Evolutionary conservation across 2,329 filamentous ascomycete genomes (phyloP).

Genomic region (Fusarium piperis): DNA sequence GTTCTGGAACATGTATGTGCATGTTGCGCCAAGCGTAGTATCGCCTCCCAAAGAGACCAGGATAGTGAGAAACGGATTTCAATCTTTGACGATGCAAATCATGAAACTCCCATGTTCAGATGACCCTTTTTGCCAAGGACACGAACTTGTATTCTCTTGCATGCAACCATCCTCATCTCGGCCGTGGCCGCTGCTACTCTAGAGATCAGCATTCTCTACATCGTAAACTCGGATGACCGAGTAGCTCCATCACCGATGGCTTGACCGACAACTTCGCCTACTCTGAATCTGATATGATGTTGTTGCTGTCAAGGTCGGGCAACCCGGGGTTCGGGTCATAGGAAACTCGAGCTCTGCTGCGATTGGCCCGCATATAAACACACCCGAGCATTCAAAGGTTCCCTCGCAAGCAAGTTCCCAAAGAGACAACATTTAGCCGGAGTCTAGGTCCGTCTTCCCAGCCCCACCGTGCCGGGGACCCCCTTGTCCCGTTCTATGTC

Average conservation of each 20-base stretch:
- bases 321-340: conserved; percentile 3
- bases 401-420: neutral
- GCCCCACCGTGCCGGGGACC: neutral
- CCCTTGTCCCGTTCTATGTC: neutral
- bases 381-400: conserved; percentile 11
- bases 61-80: neutral
- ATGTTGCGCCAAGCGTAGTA: neutral
- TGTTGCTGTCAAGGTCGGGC: neutral
- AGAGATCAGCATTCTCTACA: neutral
- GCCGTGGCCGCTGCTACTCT: neutral
- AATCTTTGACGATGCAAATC: neutral
- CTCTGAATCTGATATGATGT: conserved; percentile 3
- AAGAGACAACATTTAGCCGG: conserved; percentile 21
- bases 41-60: neutral
- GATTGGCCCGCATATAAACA: conserved; percentile 28
- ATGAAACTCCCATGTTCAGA: neutral
- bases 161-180: neutral
- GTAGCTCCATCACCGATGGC: neutral
- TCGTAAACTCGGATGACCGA: neutral
- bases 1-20: neutral
- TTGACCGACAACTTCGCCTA: neutral
- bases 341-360: neutral
- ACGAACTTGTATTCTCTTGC: neutral
- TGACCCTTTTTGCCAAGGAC: neutral
- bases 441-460: neutral